A percentile compares a stretch with the other conserved stretches of the same genome.
Conservation (phyloP, 495 filamentous ascomycete species). For the Aspergillus biplanus region DNA sequence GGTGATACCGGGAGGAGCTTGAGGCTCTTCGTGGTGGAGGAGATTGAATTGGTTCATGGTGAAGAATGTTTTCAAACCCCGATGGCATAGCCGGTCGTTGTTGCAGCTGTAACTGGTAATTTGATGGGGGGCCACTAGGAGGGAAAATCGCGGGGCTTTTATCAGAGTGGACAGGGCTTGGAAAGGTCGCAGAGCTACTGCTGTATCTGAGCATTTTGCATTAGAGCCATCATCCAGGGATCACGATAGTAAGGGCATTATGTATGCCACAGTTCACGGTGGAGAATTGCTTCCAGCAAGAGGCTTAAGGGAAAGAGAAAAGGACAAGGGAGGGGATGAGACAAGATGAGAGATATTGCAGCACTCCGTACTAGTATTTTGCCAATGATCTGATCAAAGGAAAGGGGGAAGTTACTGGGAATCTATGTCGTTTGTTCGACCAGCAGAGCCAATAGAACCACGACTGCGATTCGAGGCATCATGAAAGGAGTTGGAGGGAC, state of each 20-base stretch:
- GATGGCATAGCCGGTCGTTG: conserved; percentile 38
- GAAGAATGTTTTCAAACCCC: conserved; percentile 48
- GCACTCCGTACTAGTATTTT: neutral
- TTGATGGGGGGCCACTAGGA: conserved; percentile 19
- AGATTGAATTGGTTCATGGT: conserved; percentile 39
- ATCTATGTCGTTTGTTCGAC: conserved; percentile 41
- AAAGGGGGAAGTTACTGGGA: conserved; percentile 44
- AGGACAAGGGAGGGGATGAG: neutral
- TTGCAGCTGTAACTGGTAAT: conserved; percentile 17
- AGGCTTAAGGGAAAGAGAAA: neutral
- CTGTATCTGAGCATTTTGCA: conserved; percentile 30
- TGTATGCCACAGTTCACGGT: neutral
- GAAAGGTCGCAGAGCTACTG: conserved; percentile 36
- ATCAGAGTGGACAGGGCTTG: conserved; percentile 42
- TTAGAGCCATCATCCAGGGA: conserved; percentile 21
- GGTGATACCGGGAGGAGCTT: conserved; percentile 49
- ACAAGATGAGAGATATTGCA: neutral
- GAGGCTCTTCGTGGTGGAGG: conserved; percentile 28
- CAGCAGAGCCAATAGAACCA: conserved; percentile 32
- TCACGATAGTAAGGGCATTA: neutral
- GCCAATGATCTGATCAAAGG: conserved; percentile 18
- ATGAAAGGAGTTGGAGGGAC: conserved; percentile 25
- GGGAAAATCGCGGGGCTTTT: conserved; percentile 30
- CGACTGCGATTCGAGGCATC: conserved; percentile 34
- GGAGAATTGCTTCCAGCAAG: neutral